A percentile compares a stretch with the other conserved stretches of the same genome.
phyloP scores from a whole-genome alignment of 371 early-diverging fungal species.

The Vairimorpha apis region DNA sequence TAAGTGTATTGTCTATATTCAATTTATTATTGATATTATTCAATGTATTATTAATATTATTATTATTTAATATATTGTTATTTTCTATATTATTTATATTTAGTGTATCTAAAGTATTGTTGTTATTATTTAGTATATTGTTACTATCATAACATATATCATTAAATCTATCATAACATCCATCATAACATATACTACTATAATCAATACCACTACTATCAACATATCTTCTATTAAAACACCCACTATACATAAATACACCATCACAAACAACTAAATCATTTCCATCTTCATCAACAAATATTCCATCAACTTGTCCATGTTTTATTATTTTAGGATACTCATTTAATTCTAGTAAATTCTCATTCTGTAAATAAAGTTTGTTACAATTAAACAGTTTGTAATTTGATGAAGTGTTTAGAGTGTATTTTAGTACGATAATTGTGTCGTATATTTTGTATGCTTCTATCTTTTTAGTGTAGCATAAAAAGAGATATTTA shows the following conservation, averaged over 20 bases:
- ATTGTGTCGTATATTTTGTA: constrained; percentile 13
- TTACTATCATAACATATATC: too few relatives aligned
- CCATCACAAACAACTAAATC: neutral
- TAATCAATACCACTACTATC: neutral
- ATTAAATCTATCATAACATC: too few relatives aligned
- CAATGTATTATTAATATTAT: too few relatives aligned
- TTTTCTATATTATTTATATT: too few relatives aligned
- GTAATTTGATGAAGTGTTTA: neutral
- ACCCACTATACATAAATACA: neutral
- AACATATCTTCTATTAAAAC: neutral
- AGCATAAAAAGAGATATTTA: constrained; percentile 19
- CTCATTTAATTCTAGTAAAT: neutral
- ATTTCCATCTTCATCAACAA: constrained; percentile 8
- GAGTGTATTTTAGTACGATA: constrained; percentile 20
- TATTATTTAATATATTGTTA: too few relatives aligned
- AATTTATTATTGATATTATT: too few relatives aligned
- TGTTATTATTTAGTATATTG: too few relatives aligned
- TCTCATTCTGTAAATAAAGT: constrained; percentile 17
- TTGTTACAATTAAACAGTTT: neutral
- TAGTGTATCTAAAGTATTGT: too few relatives aligned
- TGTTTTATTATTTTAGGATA: constrained; percentile 12
- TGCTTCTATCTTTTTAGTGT: constrained; percentile 14
- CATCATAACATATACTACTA: too few relatives aligned
- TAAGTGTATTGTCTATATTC: too few relatives aligned
- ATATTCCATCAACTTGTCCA: constrained; percentile 8